Evolutionary conservation across 805 yeast species (phyloP).

Genomic region (Ogataea trehalophila): DNA sequence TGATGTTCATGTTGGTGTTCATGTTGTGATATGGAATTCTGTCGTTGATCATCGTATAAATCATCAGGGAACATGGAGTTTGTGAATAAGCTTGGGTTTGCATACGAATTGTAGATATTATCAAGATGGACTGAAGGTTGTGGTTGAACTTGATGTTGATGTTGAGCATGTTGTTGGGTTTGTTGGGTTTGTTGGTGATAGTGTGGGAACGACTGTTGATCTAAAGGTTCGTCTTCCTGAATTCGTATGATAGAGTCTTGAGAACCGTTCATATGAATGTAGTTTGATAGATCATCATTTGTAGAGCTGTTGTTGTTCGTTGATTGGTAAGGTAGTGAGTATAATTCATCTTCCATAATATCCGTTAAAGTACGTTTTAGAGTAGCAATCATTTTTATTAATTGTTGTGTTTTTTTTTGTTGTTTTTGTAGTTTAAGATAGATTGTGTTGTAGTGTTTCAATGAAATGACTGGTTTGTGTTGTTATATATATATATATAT

Average conservation of each 20-base stretch:
- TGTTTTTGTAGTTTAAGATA: neutral
- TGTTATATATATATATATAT: too few species aligned
- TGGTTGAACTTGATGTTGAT: conserved; percentile 4
- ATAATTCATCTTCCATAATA: conserved; percentile 29
- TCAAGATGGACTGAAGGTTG: conserved; percentile 8
- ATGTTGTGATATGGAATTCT: neutral
- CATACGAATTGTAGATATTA: conserved; percentile 25
- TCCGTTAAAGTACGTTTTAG: conserved; percentile 29
- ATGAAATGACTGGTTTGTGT: neutral
- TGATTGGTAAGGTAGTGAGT: conserved; percentile 14
- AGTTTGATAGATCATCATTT: conserved; percentile 21
- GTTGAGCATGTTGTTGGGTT: neutral
- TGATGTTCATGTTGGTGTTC: neutral
- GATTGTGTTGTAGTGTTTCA: neutral
- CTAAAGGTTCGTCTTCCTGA: conserved; percentile 10
- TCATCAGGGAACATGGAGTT: conserved; percentile 24
- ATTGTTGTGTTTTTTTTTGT: neutral
- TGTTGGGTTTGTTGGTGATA: neutral
- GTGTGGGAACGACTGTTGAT: conserved; percentile 1
- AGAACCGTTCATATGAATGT: conserved; percentile 22
- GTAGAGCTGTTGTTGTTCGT: conserved; percentile 1
- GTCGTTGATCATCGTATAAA: conserved; percentile 13
- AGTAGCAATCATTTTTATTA: conserved; percentile 24
- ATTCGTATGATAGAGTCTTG: conserved; percentile 21
- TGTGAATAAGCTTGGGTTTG: conserved; percentile 25